Conservation (phyloP, 768 basidiomycete species). For the Podaxis sp. region DNA sequence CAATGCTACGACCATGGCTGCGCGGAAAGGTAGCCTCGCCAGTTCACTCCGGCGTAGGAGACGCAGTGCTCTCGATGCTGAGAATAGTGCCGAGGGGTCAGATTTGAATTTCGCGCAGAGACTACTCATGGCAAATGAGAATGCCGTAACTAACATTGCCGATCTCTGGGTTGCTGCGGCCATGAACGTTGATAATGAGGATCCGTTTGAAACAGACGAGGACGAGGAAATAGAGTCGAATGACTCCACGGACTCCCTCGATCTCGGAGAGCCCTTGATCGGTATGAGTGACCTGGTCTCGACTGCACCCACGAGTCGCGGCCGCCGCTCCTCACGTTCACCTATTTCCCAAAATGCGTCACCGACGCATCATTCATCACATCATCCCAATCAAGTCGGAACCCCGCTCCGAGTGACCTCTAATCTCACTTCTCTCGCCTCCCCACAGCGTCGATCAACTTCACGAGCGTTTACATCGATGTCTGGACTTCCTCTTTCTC, state of each 20-base stretch:
- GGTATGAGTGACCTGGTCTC: slow-evolving; percentile 4
- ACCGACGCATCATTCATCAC: slow-evolving; percentile 24
- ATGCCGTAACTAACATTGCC: slow-evolving; percentile 90
- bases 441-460: slow-evolving; percentile 19
- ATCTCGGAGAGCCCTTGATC: slow-evolving; percentile 26
- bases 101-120: slow-evolving; percentile 89
- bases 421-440: slow-evolving; percentile 36
- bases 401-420: slow-evolving; percentile 26
- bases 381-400: slow-evolving; percentile 29
- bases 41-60: slow-evolving; percentile 52
- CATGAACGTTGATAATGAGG: slow-evolving; percentile 91
- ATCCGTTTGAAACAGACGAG: slow-evolving; percentile 66
- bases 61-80: slow-evolving; percentile 47
- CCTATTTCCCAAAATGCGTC: slow-evolving; percentile 15
- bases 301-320: slow-evolving; percentile 6
- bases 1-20: slow-evolving; percentile 39
- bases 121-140: slow-evolving; percentile 89
- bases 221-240: slow-evolving; percentile 15
- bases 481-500: slow-evolving; percentile 23
- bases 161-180: slow-evolving; percentile 98
- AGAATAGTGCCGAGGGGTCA: slow-evolving; percentile 34
- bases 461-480: slow-evolving; percentile 11
- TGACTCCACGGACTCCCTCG: slow-evolving; percentile 36
- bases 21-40: slow-evolving; percentile 55
- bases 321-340: slow-evolving; percentile 8